Evolutionary conservation across 2,329 filamentous ascomycete genomes (phyloP), one percentile per base, ranked within the genome.

Genomic region (Colletotrichum kahawae): DNA sequence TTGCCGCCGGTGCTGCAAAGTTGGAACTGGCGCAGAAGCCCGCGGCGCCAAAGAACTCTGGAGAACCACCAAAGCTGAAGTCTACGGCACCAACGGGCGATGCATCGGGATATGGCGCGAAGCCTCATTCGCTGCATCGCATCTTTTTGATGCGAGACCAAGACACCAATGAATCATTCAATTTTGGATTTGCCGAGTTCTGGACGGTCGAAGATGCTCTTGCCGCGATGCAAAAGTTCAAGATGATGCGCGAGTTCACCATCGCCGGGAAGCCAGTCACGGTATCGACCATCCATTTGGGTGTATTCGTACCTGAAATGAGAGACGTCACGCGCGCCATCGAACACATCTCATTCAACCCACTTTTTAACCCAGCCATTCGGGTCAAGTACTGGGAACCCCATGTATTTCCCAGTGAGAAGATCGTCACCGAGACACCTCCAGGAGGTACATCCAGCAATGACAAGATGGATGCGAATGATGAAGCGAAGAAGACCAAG

Each of bases 101-200:
- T 75, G 88, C 87, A 10, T 85, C 89, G 24, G 92, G 93, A 14
- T 87, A 93, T 2, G 95, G 95, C 51, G 95, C 95, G 5, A 91
- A 90, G 71, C 92, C 93, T 36, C 92, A 93, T 24, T 95, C 94
- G n/a, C 85, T 97, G 10, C 91, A 93, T 76, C 92, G 95, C 67
- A 92, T 97, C 2, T 91, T 97, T 76, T 85, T 97, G 31, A 92
- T 97, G 79, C 91, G 95, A 70, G 94, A 96, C 80, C 89, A 92
- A 59, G 88, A 88, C 75, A 93, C 89, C 5, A 90, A 95, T 70
- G 92, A 94, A 75, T 95, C 93, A 67, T 94, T 94, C 88, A 91
- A 93, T 78, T 97, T 95, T 79, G 95, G 95, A 0, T 97, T 97
- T 83, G 95, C 93, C 1, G 95, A 97, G 82, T 97, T 96, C 81